Evolutionary conservation across 306 rosid species (phyloP), one percentile per base, ranked within the genome.

Genomic region (Neltuma alba): DNA sequence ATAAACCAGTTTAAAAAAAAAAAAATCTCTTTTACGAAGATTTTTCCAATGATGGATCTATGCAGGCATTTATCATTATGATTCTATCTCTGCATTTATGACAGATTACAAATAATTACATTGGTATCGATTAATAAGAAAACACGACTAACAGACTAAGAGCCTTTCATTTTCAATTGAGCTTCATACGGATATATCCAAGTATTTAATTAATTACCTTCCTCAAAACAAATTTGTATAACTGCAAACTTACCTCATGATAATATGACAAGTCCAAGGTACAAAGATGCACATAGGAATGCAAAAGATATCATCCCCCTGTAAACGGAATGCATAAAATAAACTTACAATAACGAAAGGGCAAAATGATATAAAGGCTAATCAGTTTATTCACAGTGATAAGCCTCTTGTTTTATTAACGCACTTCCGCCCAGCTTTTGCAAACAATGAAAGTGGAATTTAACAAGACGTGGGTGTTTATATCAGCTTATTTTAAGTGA

Each of bases 201-300:
- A 44, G 60, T 44, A 42, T 12, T 81, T 37, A 70, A 42, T 47
- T 31, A 33, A 36, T 42, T 38, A 45, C 66, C 70, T 3, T 45
- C 63, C 12, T 41, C 52, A 55, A 55, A 42, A 50, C 37, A 67
- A 67, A 44, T 67, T 64, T 37, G 21, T 67, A 25, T 2, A 41
- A 21, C 7, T 34, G 44, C 44, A 45, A 50, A 67, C 60, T 78
- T 81, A 87, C 90, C 86, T 87, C 87, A 86, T 62, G 90, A 87
- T 81, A 87, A 82, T 75, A 87, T 87, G 81, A 87, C 90, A 16
- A 87, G 82, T 68, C 90, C 90, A 76, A 87, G 88, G 85, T 87
- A 87, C 83, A 87, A 25, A 72, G 90, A 81, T 45, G 28, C 90
- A 14, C 79, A 50, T 28, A 87, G 88, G 84, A 84, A 87, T 61